Evolutionary conservation across 257 asterid genomes (phyloP), one percentile per base, ranked within the genome.

Genomic region (Gentiana dahurica): DNA sequence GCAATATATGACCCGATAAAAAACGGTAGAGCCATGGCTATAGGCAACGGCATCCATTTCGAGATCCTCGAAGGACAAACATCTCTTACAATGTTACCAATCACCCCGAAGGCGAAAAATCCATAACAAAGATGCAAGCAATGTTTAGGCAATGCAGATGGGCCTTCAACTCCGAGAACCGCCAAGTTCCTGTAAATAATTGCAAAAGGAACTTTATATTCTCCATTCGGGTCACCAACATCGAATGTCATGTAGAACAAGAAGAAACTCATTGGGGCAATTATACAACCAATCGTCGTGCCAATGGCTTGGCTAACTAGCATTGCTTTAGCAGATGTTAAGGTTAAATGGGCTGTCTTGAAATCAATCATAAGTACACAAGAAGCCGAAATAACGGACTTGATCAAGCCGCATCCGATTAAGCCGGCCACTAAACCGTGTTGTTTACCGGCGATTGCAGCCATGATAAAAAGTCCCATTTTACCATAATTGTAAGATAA

Each of bases 21-120:
- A 34, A 72, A 69, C 0, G 84, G 84, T 5, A 78, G 76, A 1
- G 84, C 84, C 79, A 75, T 78, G 0, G 79, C 81, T 79, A 75
- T 75, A 3, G 81, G 84, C 1, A 75, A 71, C 10, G 81, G 84
- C 6, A 75, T 55, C 79, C 76, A 72, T 48, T 58, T 69, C 36
- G 67, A 76, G 4, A 66, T 12, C 70, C 51, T 78, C 65, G 36
- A 51, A 0, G 78, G 74, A 38, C 38, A 3, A 0, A 13, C 2
- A 8, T 77, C 84, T 57, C 80, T 68, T 63, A 47, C 34, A 57
- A 77, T 34, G 37, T 78, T 75, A 6, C 66, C 77, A 54, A 61
- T 4, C 3, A 67, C 64, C 6, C 79, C 84, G 11, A 74, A 72
- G 0, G 63, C 65, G 15, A 77, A 77, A 51, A 77, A 73, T 33